A percentile compares a stretch with the other conserved stretches of the same genome.
Conservation (phyloP, 192 early-diverging fungal species). For the Backusella sp. region DNA sequence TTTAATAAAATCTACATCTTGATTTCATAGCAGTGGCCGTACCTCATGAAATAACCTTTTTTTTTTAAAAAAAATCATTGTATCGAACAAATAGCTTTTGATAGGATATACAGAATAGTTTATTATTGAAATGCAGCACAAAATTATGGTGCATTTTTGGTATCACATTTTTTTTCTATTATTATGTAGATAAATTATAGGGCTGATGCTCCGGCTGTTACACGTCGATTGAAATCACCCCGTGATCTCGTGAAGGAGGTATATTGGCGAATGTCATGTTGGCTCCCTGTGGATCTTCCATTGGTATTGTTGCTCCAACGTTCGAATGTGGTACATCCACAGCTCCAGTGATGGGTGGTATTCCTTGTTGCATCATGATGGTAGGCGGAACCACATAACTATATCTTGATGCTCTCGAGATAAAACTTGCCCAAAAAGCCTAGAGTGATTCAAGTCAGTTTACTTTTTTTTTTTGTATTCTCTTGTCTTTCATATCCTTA, state of each 20-base stretch:
- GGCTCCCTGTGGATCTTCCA: background rate
- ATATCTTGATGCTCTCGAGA: slow-evolving; percentile 2
- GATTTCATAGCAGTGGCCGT: no score
- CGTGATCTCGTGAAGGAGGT: background rate
- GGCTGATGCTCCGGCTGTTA: background rate
- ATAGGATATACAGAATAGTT: no score
- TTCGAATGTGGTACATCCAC: background rate
- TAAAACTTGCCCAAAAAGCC: slow-evolving; percentile 9
- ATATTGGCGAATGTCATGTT: background rate
- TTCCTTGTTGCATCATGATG: background rate
- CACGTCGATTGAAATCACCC: background rate
- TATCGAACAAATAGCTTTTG: no score
- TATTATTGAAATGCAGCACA: background rate
- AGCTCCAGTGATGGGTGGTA: background rate
- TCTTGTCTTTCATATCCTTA: background rate
- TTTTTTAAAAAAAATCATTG: no score
- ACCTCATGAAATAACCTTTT: no score
- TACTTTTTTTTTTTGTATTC: background rate
- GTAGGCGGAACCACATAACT: background rate
- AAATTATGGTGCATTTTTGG: background rate
- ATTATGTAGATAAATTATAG: background rate
- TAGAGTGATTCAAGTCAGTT: background rate
- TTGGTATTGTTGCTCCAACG: background rate
- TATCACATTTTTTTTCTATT: background rate
- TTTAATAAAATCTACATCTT: background rate